Evolutionary conservation across 1,284 basidiomycete genomes (phyloP), one percentile per base, ranked within the genome.

Genomic region (Apiotrichum akiyoshidainum): DNA sequence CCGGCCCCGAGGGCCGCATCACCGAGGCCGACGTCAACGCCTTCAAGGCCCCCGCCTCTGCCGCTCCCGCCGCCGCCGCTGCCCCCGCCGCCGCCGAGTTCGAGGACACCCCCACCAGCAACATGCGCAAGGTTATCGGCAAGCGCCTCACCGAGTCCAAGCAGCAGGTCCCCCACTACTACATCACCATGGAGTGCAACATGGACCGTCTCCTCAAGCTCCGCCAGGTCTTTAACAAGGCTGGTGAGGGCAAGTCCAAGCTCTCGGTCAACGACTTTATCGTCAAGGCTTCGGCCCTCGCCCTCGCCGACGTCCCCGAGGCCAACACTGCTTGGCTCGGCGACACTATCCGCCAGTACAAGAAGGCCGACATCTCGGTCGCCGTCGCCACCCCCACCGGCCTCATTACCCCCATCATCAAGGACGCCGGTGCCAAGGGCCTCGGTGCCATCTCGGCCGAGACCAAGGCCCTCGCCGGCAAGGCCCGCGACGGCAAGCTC

Each of bases 261-360:
- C 85, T 99, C 61, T 94, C 90, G 65, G 92, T 99, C 59, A 97
- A 98, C 77, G 96, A 99, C 81, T 99, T 99, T 75, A 86, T 99
- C 71, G 86, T 98, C 77, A 99, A 99, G 82, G 96, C 92, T 8
- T 86, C 89, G 46, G 86, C 88, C 11, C 88, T 92, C 66, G 95
- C 96, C 5, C 84, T 98, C 57, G 83, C 84, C 55, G 94, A 99
- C 74, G 95, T 99, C 35, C 96, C 96, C 55, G 96, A 99, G 78
- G 94, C 88, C 66, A 99, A 99, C 83, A 92, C 93, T 55, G 92
- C 93, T 19, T 99, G 95, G 95, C 80, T 97, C 68, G 95, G 94
- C 68, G 96, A 99, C 70, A 85, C 87, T 57, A 96, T 99, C 77
- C 83, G 95, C 78, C 90, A 44, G 70, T 94, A 96, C 83, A 89